Evolutionary conservation across 345 rosid species (phyloP), one percentile per base, ranked within the genome.

Genomic region (Hibiscus trionum): DNA sequence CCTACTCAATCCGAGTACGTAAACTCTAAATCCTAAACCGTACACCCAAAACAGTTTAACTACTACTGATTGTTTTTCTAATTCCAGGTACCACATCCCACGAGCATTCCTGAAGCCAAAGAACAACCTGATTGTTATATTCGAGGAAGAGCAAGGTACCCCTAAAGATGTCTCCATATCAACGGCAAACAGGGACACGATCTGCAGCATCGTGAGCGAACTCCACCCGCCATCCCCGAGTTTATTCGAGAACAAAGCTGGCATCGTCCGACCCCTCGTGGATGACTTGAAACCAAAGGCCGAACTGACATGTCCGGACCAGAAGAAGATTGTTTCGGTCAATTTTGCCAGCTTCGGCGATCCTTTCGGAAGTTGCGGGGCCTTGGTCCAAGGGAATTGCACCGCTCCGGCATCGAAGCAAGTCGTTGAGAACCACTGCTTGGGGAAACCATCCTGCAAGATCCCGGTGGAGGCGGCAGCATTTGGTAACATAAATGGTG

Each of bases 291-390:
- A 75, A 70, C 82, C 93, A 19, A 77, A 74, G 44, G 89, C 96
- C 42, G 76, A 77, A 61, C 75, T 92, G 26, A 77, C 44, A 61
- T 95, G 99, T 71, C 76, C 89, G 5, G 61, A 73, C 73, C 37
- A 74, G 47, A 86, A 82, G 79, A 72, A 82, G 79, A 83, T 92
- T 19, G 66, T 74, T 10, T 78, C 77, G 0, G 89, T 95, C 24
- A 90, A 95, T 67, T 95, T 92, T 56, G 96, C 97, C 3, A 88
- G 93, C 85, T 95, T 78, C 33, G 97, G 99, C 26, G 80, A 89
- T 72, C 90, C 99, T 62, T 46, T 11, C 21, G 97, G 99, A 24
- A 10, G 76, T 24, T 95, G 99, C 73, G 97, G 97, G 44, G 58
- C 60, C 74, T 89, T 66, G 75, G 5, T 21, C 1, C 29, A 46